Percentiles rank a stretch among this genome's conserved stretches.
These are phyloP conservation scores for Sporormia fimetaria DNA, from an alignment of 495 filamentous ascomycete genomes.

Conservation along the genomic window DNA sequence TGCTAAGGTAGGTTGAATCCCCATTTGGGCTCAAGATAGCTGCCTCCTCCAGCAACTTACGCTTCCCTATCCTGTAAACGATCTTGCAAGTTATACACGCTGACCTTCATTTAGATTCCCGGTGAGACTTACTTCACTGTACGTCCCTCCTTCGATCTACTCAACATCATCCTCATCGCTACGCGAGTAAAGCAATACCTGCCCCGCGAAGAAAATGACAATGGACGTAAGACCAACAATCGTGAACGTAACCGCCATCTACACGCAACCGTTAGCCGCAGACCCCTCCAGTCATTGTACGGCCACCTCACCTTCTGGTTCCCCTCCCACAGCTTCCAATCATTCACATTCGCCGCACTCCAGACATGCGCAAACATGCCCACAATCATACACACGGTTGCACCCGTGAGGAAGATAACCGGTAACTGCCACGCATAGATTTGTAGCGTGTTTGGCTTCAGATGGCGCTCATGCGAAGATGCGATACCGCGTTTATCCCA, in stretches of 20 bases:
- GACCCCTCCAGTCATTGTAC: not conserved
- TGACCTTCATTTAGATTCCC: no score
- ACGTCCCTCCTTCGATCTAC: no score
- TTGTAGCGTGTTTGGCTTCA: conserved; percentile 16
- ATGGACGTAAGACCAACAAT: conserved; percentile 7
- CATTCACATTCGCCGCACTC: conserved; percentile 10
- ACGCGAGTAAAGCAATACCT: conserved; percentile 6
- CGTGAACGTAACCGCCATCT: conserved; percentile 12
- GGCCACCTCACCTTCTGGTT: conserved; percentile 6
- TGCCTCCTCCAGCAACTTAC: no score
- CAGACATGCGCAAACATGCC: conserved; percentile 28
- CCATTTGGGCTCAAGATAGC: no score
- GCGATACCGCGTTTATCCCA: not conserved
- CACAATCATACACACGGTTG: conserved; percentile 23
- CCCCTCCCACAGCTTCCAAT: conserved; percentile 11
- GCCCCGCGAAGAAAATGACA: conserved; percentile 8
- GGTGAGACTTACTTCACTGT: no score
- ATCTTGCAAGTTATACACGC: no score
- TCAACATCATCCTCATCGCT: no score
- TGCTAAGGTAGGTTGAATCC: no score
- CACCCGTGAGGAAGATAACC: conserved; percentile 23
- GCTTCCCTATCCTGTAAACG: no score
- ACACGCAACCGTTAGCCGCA: not conserved
- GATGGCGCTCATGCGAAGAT: not conserved
- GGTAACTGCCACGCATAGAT: conserved; percentile 28